Base-by-base conservation (phyloP, 2,329 filamentous ascomycete species). In the Monilinia fructigena region DNA sequence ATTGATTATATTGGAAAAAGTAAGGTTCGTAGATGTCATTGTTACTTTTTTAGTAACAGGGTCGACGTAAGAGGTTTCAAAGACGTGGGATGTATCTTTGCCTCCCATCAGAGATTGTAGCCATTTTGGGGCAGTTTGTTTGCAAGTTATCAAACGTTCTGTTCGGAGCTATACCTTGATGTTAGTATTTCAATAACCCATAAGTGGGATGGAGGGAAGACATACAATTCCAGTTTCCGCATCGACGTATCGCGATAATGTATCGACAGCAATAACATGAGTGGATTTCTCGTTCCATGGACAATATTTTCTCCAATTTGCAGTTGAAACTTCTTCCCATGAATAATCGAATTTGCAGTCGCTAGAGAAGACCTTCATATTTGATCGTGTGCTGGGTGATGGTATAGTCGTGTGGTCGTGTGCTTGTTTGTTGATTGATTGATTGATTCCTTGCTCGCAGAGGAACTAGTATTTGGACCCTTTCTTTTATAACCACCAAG, bases 241-340 rank as follows among this genome's bases (percentile, higher is more conserved):
- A 74, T 91, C 87, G 50, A 91, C 81, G 12, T 78, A 78, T 70
- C 95, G 91, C 63, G 88, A 89, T 74, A 99, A 80, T 18, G 94
- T 98, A 81, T 99, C 95, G 75, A 98, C 95, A 72, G 92, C 93
- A 72, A 96, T 88, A 72, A 99, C 95, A 79, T 99, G 95, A 52
- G 93, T 92, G n/a, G 91, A 93, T 81, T 97, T 95, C 79, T 97
- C 91, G 82, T 99, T 99, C 94, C 95, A 98, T 26, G 94, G 94
- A 75, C 92, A 96, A 81, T 99, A 99, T 80, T 99, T 99, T 74
- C 89, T 90, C 95, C 95, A 99, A 85, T 99, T 99, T 77, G 91
- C 93, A 18, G 92, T 93, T 35, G 93, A 97, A 47, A 99, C 95
- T 79, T 98, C 94, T 76, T 97, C 92, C 95, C 95, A 99, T 55